phyloP scores from a whole-genome alignment of 1,284 basidiomycete species.

The Cryptococcus maquisensis region DNA sequence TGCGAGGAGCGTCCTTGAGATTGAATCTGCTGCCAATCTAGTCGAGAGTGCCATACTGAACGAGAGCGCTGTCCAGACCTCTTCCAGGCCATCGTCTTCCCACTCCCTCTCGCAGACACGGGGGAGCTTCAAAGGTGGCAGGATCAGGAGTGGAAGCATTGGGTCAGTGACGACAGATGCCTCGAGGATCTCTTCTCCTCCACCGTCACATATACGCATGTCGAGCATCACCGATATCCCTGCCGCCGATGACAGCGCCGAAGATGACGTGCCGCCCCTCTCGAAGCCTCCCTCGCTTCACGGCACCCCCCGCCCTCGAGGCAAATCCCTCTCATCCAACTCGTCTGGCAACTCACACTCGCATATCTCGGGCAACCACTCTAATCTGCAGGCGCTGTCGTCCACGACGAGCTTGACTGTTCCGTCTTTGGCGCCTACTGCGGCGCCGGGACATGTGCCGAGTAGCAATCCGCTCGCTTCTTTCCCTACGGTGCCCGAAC shows the following conservation, averaged over 20 bases:
- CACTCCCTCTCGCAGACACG: neutral
- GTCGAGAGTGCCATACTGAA: neutral
- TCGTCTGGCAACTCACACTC: constrained; percentile 14
- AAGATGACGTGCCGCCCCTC: neutral
- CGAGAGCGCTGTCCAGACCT: neutral
- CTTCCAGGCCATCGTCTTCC: neutral
- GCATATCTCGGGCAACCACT: constrained; percentile 23
- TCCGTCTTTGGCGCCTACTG: constrained; percentile 25
- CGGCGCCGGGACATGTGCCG: constrained; percentile 9
- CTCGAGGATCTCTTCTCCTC: constrained; percentile 18
- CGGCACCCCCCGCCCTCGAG: constrained; percentile 20
- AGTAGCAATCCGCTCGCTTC: neutral
- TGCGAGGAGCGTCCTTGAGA: constrained; percentile 5
- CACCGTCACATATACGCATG: constrained; percentile 13
- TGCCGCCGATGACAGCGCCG: neutral
- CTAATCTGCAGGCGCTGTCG: constrained; percentile 12
- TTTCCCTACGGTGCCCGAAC: constrained; percentile 42
- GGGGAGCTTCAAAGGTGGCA: neutral
- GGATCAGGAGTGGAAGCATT: constrained; percentile 28
- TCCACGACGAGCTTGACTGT: constrained; percentile 27
- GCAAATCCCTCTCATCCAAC: constrained; percentile 35
- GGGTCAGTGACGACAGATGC: constrained; percentile 25
- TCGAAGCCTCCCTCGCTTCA: neutral
- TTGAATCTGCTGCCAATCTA: neutral
- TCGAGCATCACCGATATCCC: constrained; percentile 1